phyloP scores from a whole-genome alignment of 768 basidiomycete genomes.

The Galerina sulciceps region DNA sequence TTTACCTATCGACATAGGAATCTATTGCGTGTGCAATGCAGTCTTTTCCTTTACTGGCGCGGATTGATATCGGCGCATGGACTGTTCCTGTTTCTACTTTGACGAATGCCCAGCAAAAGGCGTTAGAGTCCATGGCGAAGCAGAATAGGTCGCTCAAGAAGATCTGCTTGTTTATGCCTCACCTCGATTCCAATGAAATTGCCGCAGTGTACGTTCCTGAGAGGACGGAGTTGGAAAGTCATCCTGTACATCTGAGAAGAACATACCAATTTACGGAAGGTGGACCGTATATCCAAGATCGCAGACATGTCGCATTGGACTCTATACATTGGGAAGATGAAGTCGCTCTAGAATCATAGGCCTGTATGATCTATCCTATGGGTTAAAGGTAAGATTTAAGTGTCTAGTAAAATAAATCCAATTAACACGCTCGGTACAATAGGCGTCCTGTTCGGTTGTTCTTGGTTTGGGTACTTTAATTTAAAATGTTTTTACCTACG shows the following conservation, averaged over 20 bases:
- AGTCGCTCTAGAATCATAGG: too few species aligned
- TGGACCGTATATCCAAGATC: not conserved
- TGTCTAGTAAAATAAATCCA: too few species aligned
- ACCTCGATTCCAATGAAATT: conserved; percentile 8
- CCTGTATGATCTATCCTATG: too few species aligned
- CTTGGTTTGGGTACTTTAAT: too few species aligned
- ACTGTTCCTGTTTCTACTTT: not conserved
- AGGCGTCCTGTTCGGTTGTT: too few species aligned
- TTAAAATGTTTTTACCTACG: too few species aligned
- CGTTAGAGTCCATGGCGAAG: not conserved
- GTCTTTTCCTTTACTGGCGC: not conserved
- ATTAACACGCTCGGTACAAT: too few species aligned
- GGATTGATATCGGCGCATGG: conserved; percentile 15
- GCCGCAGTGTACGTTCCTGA: not conserved
- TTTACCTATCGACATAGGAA: not conserved
- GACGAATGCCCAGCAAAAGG: not conserved
- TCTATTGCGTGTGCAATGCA: not conserved
- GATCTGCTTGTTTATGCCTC: conserved; percentile 9
- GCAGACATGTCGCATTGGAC: not conserved
- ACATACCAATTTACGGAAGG: not conserved
- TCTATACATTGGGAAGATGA: not conserved
- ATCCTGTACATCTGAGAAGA: not conserved
- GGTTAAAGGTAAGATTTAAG: too few species aligned
- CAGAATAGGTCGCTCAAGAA: not conserved
- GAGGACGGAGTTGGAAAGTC: not conserved